Conservation (phyloP, 2,329 filamentous ascomycete genomes). For the Colletotrichum euphorbiae region DNA sequence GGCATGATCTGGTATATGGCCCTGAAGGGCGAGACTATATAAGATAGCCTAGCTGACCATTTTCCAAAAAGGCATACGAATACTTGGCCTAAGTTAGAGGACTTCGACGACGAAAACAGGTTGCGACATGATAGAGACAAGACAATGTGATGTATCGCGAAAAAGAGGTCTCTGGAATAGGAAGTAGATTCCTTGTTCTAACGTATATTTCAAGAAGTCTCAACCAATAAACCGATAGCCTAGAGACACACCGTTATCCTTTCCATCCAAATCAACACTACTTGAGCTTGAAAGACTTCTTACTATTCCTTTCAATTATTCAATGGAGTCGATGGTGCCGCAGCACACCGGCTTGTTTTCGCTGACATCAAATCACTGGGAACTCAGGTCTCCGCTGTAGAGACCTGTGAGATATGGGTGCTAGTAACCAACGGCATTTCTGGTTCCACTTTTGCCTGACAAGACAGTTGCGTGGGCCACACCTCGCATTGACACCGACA, state of each 20-base stretch:
- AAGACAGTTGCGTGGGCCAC: not conserved
- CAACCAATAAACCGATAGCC: not conserved
- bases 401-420: too few species aligned
- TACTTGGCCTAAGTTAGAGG: not conserved
- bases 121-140: too few species aligned
- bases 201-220: not conserved
- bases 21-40: not conserved
- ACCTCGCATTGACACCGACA: not conserved
- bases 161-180: too few species aligned
- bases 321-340: not conserved
- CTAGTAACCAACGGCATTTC: too few species aligned
- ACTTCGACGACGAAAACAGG: not conserved
- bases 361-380: not conserved
- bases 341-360: not conserved
- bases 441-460: too few species aligned
- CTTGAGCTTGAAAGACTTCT: too few species aligned
- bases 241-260: too few species aligned
- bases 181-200: too few species aligned
- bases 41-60: not conserved
- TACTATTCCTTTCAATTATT: not conserved
- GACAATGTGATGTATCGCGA: too few species aligned
- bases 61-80: slow-evolving; percentile 9
- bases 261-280: too few species aligned
- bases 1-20: slow-evolving; percentile 47
- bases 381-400: not conserved